Conservation (phyloP, 225 moss, liverwort and hornwort genomes). For the Physcomitrium patens region DNA sequence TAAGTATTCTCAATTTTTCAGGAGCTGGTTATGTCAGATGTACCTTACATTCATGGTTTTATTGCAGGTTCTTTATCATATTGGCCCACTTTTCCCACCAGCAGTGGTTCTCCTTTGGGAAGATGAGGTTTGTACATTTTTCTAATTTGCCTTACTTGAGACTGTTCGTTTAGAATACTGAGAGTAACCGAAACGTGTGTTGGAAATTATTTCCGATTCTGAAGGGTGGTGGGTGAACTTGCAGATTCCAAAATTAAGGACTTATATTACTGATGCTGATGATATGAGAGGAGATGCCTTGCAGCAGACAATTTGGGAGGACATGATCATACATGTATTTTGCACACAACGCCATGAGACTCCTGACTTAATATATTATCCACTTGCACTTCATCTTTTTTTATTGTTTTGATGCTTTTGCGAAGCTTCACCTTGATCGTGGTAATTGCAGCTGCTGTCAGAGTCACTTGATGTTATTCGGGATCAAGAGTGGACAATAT, state of each 20-base stretch:
- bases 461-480: conserved; percentile 96
- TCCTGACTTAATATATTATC: conserved; percentile 19
- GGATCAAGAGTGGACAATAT: conserved; percentile 80
- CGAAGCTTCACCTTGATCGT: conserved; percentile 23
- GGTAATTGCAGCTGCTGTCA: conserved; percentile 79
- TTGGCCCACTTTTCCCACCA: conserved; percentile 86
- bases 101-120: conserved; percentile 91
- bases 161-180: conserved; percentile 10
- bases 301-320: conserved; percentile 98
- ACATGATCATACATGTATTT: conserved; percentile 96
- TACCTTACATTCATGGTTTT: conserved; percentile 27
- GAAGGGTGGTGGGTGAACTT: conserved; percentile 25
- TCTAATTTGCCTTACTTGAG: conserved; percentile 7
- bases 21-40: not conserved
- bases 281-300: conserved; percentile 73
- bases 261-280: conserved; percentile 91
- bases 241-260: conserved; percentile 95
- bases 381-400: not conserved
- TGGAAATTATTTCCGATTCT: conserved; percentile 23
- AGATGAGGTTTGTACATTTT: conserved; percentile 80
- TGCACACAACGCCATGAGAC: conserved; percentile 9
- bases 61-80: conserved; percentile 84
- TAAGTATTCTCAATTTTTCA: not conserved
- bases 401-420: not conserved
- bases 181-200: not conserved